phyloP scores from a whole-genome alignment of 2,329 filamentous ascomycete genomes.

The Alternaria metachromatica region DNA sequence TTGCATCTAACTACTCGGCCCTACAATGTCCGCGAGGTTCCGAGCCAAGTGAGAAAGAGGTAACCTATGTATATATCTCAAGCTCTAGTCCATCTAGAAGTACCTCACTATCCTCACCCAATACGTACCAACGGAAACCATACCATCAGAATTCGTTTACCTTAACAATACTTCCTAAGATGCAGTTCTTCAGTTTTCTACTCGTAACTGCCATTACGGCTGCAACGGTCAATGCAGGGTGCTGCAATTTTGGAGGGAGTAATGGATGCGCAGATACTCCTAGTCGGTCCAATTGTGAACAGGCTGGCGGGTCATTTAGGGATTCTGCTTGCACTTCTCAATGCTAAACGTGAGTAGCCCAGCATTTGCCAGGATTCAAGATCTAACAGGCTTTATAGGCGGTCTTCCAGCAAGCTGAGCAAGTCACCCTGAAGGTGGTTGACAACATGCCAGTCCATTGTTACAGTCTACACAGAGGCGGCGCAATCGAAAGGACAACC shows the following conservation, averaged over 20 bases:
- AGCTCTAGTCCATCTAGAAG: not conserved
- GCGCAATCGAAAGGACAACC: not conserved
- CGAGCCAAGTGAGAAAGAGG: not conserved
- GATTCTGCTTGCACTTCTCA: not conserved
- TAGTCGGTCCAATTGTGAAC: not conserved
- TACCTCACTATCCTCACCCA: not conserved
- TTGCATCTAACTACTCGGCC: not conserved
- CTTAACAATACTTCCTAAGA: not conserved
- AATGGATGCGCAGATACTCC: not conserved
- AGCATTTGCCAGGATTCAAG: not conserved
- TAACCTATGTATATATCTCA: not conserved
- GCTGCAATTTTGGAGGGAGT: not conserved
- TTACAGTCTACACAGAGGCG: not conserved
- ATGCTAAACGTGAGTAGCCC: constrained; percentile 1
- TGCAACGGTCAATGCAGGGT: not conserved
- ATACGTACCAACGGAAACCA: not conserved
- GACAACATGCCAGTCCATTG: not conserved
- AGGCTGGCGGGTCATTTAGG: not conserved
- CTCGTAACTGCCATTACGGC: not conserved
- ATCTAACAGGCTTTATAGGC: constrained; percentile 1
- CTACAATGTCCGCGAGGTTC: constrained; percentile 1
- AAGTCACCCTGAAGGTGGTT: not conserved
- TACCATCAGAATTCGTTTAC: not conserved
- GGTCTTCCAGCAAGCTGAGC: not conserved
- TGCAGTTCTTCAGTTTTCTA: not conserved